A percentile compares a stretch with the other conserved stretches of the same genome.
Conservation (phyloP, 371 early-diverging fungal species). For the Saksenaea vasiformis region DNA sequence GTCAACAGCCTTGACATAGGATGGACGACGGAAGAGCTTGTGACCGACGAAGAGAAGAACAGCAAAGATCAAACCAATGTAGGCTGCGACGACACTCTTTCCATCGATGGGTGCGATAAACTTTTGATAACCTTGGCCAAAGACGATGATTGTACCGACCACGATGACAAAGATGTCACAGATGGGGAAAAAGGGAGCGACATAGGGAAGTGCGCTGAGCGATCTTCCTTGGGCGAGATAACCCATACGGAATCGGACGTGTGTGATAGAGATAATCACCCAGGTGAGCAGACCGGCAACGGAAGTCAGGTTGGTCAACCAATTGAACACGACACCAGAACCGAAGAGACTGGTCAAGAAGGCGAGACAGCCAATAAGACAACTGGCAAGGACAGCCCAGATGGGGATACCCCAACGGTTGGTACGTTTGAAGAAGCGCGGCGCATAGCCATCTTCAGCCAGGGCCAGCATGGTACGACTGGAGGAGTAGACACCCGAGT, state of each 20-base stretch:
- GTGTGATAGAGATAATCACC: slow-evolving; percentile 74
- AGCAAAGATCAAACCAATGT: slow-evolving; percentile 52
- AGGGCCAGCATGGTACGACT: slow-evolving; percentile 69
- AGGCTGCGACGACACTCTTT: slow-evolving; percentile 38
- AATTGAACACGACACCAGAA: slow-evolving; percentile 67
- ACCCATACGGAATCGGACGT: slow-evolving; percentile 81
- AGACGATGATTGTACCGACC: slow-evolving; percentile 57
- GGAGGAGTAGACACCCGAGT: slow-evolving; percentile 72
- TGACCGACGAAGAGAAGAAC: slow-evolving; percentile 47
- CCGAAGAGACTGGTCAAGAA: slow-evolving; percentile 50
- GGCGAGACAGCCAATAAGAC: slow-evolving; percentile 55
- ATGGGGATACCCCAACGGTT: slow-evolving; percentile 64
- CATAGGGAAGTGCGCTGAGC: slow-evolving; percentile 67
- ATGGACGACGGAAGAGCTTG: slow-evolving; percentile 38
- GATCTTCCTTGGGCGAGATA: slow-evolving; percentile 67
- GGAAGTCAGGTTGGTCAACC: slow-evolving; percentile 68
- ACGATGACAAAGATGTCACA: slow-evolving; percentile 66
- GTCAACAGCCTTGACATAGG: slow-evolving; percentile 23
- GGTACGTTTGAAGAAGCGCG: slow-evolving; percentile 51
- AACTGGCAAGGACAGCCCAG: slow-evolving; percentile 52
- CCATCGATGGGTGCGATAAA: slow-evolving; percentile 45
- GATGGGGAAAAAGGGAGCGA: slow-evolving; percentile 68
- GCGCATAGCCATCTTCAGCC: slow-evolving; percentile 68
- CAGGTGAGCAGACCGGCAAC: slow-evolving; percentile 80
- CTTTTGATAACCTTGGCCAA: slow-evolving; percentile 62